These are phyloP conservation scores for Colletotrichum endophyticum DNA, from an alignment of 2,329 filamentous ascomycete species.

Conservation along the genomic window DNA sequence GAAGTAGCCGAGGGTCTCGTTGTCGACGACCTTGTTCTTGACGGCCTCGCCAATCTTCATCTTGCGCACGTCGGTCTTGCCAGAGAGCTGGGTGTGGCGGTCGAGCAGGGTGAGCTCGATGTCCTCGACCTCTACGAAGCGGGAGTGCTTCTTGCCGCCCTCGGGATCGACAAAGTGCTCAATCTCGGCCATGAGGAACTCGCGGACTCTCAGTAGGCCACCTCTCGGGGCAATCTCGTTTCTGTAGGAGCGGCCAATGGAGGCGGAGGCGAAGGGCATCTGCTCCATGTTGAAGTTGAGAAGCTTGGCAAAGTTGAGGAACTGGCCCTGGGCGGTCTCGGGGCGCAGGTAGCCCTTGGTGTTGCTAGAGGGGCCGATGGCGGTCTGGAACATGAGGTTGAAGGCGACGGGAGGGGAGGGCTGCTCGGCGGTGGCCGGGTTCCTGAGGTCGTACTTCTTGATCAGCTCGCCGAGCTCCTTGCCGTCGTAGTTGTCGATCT, in stretches of 20 bases:
- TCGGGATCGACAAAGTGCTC: conserved; percentile 97
- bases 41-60: conserved; percentile 89
- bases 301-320: conserved; percentile 95
- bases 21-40: conserved; percentile 82
- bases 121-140: conserved; percentile 85
- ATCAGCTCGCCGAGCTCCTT: conserved; percentile 87
- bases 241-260: conserved; percentile 96
- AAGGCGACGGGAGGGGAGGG: conserved; percentile 85
- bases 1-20: conserved; percentile 98
- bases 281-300: conserved; percentile 93
- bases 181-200: conserved; percentile 99
- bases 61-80: conserved; percentile 76
- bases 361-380: conserved; percentile 91
- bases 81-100: conserved; percentile 82
- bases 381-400: conserved; percentile 98
- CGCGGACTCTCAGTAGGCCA: conserved; percentile 90
- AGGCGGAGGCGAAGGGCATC: conserved; percentile 97
- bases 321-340: conserved; percentile 97
- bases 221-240: conserved; percentile 96
- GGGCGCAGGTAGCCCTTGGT: conserved; percentile 85
- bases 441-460: conserved; percentile 88
- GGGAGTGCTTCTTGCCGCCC: conserved; percentile 90
- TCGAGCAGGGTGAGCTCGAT: conserved; percentile 85
- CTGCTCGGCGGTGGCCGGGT: conserved; percentile 79
- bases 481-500: conserved; percentile 94